Evolutionary conservation across 2,329 filamentous ascomycete species (phyloP).

Genomic region (Aureobasidium subglaciale): DNA sequence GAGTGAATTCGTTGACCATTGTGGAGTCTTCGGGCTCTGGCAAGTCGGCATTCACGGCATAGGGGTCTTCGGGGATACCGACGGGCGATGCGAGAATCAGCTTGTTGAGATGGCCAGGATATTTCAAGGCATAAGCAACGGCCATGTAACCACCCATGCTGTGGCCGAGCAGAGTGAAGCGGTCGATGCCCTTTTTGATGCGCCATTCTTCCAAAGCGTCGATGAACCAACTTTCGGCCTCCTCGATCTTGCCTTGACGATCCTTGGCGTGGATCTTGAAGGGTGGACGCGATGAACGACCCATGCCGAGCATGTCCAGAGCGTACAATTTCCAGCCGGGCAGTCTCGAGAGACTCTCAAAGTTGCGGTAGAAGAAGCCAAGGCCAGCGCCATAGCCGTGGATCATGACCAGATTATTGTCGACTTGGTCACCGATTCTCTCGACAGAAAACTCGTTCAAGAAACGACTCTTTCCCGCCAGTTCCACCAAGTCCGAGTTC

Average conservation of each 20-base stretch:
- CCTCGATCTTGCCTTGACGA: constrained; percentile 68
- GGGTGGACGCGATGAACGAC: constrained; percentile 71
- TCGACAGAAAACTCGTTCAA: constrained; percentile 93
- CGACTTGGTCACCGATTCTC: constrained; percentile 66
- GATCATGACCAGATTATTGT: constrained; percentile 88
- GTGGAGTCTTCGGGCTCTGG: constrained; percentile 69
- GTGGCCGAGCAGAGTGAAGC: constrained; percentile 88
- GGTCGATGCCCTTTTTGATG: constrained; percentile 76
- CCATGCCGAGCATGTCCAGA: constrained; percentile 93
- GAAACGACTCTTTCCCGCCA: constrained; percentile 78
- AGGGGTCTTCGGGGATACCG: constrained; percentile 89
- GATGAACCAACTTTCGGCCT: constrained; percentile 93
- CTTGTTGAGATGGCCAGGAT: constrained; percentile 90
- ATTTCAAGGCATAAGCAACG: constrained; percentile 91
- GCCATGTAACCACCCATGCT: constrained; percentile 92
- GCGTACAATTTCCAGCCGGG: constrained; percentile 85
- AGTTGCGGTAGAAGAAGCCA: constrained; percentile 98
- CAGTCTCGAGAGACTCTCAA: constrained; percentile 73
- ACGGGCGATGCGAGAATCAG: constrained; percentile 91
- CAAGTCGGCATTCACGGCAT: constrained; percentile 73
- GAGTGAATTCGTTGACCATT: constrained; percentile 68
- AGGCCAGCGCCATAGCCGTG: constrained; percentile 95
- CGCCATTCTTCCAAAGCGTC: constrained; percentile 97
- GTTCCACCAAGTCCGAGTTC: constrained; percentile 74
- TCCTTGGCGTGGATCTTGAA: constrained; percentile 84